Evolutionary conservation across 1,139 yeast species (phyloP).

Genomic region (Suhomyces coccinellae): DNA sequence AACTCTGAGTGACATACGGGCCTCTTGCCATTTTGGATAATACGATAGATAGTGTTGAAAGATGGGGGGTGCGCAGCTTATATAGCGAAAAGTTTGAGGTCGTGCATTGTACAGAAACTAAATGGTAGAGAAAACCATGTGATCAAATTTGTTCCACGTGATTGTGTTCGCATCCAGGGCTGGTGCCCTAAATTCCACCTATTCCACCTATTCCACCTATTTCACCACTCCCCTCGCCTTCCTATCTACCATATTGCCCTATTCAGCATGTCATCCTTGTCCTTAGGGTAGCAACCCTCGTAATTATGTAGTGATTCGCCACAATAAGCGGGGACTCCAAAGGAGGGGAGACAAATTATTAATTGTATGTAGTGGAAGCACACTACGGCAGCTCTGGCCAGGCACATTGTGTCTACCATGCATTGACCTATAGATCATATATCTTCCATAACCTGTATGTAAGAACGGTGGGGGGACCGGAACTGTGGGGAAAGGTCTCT

Average conservation of each 20-base stretch:
- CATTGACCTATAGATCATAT: constrained; percentile 7
- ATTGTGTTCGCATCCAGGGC: constrained; percentile 5
- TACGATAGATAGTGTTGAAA: constrained; percentile 17
- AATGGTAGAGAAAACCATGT: too few relatives aligned
- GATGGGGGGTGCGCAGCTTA: background rate
- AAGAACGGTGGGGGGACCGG: constrained; percentile 3
- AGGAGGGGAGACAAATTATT: background rate
- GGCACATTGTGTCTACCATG: constrained; percentile 4
- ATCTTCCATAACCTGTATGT: constrained; percentile 9
- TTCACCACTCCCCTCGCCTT: background rate
- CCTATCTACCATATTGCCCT: constrained; percentile 5
- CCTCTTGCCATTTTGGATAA: constrained; percentile 86
- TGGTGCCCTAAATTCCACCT: constrained; percentile 3
- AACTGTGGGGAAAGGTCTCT: constrained; percentile 1
- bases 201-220: too few relatives aligned
- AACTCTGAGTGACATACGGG: constrained; percentile 59
- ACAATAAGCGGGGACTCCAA: constrained; percentile 1
- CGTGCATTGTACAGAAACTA: too few relatives aligned
- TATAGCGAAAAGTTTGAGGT: constrained; percentile 7
- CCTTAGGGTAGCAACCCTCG: constrained; percentile 1
- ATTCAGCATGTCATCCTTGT: constrained; percentile 1
- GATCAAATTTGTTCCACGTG: background rate
- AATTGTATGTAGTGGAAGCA: background rate
- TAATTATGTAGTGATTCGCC: background rate
- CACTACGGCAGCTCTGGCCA: background rate